These are phyloP conservation scores for Myxozyma sirexii DNA, from an alignment of 805 yeast genomes.

Conservation along the genomic window DNA sequence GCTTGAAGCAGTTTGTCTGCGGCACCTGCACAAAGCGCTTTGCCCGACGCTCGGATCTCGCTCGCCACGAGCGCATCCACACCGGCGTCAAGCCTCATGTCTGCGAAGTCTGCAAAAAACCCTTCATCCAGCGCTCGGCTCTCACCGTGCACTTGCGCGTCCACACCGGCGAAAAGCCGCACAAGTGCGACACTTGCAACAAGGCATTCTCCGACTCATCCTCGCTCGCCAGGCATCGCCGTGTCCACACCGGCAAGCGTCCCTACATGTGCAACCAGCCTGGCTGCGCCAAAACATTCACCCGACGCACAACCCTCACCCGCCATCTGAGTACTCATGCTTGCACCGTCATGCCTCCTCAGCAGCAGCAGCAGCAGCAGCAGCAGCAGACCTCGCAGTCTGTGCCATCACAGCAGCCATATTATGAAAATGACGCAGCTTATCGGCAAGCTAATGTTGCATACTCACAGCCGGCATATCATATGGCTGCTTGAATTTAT, in stretches of 20 bases:
- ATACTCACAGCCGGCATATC: conserved; percentile 12
- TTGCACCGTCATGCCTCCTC: conserved; percentile 13
- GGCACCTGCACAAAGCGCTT: conserved; percentile 64
- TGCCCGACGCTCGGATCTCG: conserved; percentile 78
- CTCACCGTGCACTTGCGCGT: conserved; percentile 76
- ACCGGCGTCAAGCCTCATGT: conserved; percentile 46
- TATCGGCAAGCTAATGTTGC: conserved; percentile 15
- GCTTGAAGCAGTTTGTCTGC: conserved; percentile 40
- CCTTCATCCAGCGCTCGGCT: conserved; percentile 81
- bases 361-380: conserved; percentile 14
- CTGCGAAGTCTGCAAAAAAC: conserved; percentile 64
- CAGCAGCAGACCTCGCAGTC: conserved; percentile 1
- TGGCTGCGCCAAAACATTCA: conserved; percentile 63
- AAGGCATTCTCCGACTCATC: conserved; percentile 35
- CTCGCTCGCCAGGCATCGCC: conserved; percentile 76
- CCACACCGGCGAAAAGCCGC: conserved; percentile 83
- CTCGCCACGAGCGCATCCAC: conserved; percentile 76
- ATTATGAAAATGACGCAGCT: conserved; percentile 3
- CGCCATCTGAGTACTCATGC: conserved; percentile 68
- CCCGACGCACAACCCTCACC: conserved; percentile 75
- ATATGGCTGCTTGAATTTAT: conserved; percentile 13
- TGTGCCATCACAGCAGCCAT: conserved; percentile 10
- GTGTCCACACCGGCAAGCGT: conserved; percentile 56
- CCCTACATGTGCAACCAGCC: conserved; percentile 61
- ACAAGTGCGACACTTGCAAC: conserved; percentile 51